Conservation (phyloP, 169 alveolate species). For the Eimeria tenella region DNA sequence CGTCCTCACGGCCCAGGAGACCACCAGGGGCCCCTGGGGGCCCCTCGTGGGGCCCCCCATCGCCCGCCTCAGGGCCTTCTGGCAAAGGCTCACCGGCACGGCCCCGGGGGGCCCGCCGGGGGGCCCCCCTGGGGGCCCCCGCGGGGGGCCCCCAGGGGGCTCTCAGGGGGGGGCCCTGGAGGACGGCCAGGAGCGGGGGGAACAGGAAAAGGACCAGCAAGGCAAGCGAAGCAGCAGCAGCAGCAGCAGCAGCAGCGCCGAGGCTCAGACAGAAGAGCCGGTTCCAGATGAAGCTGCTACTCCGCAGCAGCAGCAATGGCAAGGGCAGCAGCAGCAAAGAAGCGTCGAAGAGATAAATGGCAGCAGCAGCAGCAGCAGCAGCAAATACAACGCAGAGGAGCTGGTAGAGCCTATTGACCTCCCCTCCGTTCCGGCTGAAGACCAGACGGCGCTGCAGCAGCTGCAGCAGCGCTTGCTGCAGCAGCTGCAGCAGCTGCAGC, state of each 20-base stretch:
- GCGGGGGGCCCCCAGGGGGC: slow-evolving; percentile 2
- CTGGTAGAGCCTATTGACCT: not conserved
- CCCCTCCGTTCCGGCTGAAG: not conserved
- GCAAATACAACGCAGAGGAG: not conserved
- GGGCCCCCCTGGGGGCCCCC: not conserved
- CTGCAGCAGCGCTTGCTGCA: not conserved
- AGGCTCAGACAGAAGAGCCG: not conserved
- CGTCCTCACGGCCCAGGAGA: not conserved
- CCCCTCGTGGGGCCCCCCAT: slow-evolving; percentile 3
- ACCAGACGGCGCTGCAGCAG: not conserved
- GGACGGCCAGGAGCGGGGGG: not conserved
- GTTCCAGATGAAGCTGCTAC: too few relatives aligned
- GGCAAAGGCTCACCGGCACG: not conserved
- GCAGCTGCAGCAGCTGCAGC: slow-evolving; percentile 21
- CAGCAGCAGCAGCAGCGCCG: not conserved
- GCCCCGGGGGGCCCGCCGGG: not conserved
- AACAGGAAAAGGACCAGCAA: not conserved
- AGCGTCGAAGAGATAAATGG: too few relatives aligned
- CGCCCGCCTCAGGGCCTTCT: not conserved
- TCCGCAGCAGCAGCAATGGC: not conserved
- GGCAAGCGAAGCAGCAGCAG: not conserved
- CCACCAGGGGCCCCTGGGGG: not conserved
- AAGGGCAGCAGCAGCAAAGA: not conserved
- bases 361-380: not conserved
- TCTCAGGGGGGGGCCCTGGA: not conserved